A percentile compares a stretch with the other conserved stretches of the same genome.
Conservation (phyloP, 2,329 filamentous ascomycete species). For the Fusarium proliferatum region DNA sequence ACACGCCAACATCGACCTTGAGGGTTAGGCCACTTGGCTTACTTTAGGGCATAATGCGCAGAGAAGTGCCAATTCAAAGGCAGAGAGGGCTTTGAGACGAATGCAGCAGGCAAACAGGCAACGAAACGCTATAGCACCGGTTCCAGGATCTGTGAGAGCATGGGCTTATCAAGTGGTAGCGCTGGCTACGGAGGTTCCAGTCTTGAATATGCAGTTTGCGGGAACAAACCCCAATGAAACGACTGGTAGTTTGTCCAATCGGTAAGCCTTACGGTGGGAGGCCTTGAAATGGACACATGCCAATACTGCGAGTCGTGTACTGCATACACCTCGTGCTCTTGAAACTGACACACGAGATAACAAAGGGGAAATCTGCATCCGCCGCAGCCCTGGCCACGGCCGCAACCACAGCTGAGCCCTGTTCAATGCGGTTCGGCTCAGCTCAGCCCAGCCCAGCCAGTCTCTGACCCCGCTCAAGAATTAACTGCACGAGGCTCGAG, state of each 20-base stretch:
- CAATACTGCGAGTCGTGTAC: conserved; percentile 20
- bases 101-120: conserved; percentile 10
- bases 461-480: neutral
- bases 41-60: conserved; percentile 6
- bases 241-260: conserved; percentile 28
- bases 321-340: conserved; percentile 13
- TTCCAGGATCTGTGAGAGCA: neutral
- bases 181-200: conserved; percentile 6
- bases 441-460: neutral
- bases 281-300: conserved; percentile 19
- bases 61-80: conserved; percentile 7
- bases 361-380: conserved; percentile 1
- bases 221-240: neutral
- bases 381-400: neutral
- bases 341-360: conserved; percentile 24
- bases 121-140: neutral
- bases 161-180: neutral
- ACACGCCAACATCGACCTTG: conserved; percentile 34
- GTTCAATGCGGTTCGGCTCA: neutral
- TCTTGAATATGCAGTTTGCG: conserved; percentile 22
- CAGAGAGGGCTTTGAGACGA: conserved; percentile 18
- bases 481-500: neutral
- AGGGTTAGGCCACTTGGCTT: conserved; percentile 24
- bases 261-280: neutral
- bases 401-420: conserved; percentile 1